These are phyloP conservation scores for Rhodofomes roseus DNA, from an alignment of 1,284 basidiomycete genomes.

Conservation along the genomic window DNA sequence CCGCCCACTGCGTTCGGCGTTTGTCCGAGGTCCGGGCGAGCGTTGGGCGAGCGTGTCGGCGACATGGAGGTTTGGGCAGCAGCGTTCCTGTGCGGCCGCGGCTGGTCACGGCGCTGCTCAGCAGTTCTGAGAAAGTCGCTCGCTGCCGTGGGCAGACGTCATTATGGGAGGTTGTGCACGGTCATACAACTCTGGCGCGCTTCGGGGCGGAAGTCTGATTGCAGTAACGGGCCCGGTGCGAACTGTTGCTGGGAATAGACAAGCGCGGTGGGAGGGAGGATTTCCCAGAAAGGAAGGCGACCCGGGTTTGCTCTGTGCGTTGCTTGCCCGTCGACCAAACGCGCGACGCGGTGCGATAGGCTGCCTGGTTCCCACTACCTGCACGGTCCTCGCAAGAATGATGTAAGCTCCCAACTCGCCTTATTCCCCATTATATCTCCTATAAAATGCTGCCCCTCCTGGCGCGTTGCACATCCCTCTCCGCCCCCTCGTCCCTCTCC, in stretches of 20 bases:
- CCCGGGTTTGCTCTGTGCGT: neutral
- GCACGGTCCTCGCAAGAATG: conserved; percentile 9
- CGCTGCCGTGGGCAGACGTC: neutral
- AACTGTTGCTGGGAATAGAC: neutral
- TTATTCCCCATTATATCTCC: neutral
- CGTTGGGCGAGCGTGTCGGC: neutral
- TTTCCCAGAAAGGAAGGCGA: neutral
- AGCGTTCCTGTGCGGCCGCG: neutral
- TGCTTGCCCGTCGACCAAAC: neutral
- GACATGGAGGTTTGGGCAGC: neutral
- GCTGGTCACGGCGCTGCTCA: neutral
- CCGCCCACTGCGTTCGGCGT: neutral
- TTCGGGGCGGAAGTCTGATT: conserved; percentile 1
- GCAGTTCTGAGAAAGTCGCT: neutral
- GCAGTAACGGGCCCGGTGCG: neutral
- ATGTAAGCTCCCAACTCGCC: conserved; percentile 7
- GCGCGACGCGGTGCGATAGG: neutral
- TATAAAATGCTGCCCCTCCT: conserved; percentile 19
- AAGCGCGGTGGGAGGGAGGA: neutral
- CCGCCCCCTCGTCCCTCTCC: conserved; percentile 4
- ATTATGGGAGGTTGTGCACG: neutral
- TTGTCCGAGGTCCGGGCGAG: conserved; percentile 4
- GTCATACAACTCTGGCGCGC: neutral
- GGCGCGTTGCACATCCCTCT: conserved; percentile 11
- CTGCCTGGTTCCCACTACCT: conserved; percentile 4